Conservation (phyloP, 2,329 filamentous ascomycete genomes). For the Alternaria consortialis region DNA sequence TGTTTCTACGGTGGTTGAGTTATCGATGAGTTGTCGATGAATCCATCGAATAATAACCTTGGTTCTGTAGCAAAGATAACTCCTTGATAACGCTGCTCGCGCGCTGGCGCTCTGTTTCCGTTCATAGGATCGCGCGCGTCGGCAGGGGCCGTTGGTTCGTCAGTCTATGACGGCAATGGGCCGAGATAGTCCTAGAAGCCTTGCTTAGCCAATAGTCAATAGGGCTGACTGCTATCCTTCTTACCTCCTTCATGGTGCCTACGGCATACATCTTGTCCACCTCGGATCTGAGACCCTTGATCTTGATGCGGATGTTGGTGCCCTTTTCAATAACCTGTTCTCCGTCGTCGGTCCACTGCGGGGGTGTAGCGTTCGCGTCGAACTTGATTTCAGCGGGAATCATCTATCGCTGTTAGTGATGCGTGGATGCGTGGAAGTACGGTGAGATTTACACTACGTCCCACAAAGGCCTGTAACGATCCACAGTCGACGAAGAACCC, state of each 20-base stretch:
- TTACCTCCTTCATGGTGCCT: slow-evolving; percentile 87
- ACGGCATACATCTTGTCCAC: slow-evolving; percentile 97
- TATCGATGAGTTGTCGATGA: neutral
- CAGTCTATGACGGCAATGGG: slow-evolving; percentile 42
- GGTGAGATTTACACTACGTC: slow-evolving; percentile 73
- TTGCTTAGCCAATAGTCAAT: slow-evolving; percentile 21
- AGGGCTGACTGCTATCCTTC: slow-evolving; percentile 7
- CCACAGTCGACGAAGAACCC: slow-evolving; percentile 90
- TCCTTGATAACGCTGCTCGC: neutral
- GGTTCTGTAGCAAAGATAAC: neutral
- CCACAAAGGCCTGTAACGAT: slow-evolving; percentile 80
- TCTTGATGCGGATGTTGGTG: slow-evolving; percentile 91
- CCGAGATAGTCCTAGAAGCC: slow-evolving; percentile 52
- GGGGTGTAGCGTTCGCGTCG: slow-evolving; percentile 95
- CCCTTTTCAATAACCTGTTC: slow-evolving; percentile 94
- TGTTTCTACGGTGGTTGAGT: slow-evolving; percentile 1
- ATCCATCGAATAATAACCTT: neutral
- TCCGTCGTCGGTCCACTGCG: slow-evolving; percentile 93
- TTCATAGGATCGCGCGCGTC: neutral
- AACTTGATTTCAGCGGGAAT: slow-evolving; percentile 93
- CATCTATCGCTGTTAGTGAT: slow-evolving; percentile 64
- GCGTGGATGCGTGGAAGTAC: slow-evolving; percentile 21
- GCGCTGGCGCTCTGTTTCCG: slow-evolving; percentile 1
- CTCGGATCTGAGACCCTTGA: slow-evolving; percentile 92
- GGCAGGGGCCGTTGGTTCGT: neutral